phyloP scores from a whole-genome alignment of 108 stramenopile species.

The Cyclotella cryptica region DNA sequence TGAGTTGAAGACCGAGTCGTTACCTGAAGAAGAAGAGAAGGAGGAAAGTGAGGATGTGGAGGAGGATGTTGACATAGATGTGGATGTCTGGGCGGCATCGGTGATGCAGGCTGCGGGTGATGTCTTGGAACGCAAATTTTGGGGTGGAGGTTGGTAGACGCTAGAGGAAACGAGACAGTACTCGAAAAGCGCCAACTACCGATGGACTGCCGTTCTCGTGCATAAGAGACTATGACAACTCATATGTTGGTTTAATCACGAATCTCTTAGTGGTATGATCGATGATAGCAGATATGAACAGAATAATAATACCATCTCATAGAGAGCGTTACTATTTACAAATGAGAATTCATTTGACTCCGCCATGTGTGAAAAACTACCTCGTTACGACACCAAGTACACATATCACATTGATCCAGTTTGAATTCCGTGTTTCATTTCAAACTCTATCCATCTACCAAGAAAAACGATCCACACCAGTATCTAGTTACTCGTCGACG shows the following conservation, averaged over 20 bases:
- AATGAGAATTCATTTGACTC: no score
- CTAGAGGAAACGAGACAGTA: background rate
- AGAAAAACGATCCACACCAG: background rate
- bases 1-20: constrained; percentile 29
- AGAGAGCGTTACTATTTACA: no score
- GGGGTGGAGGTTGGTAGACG: constrained; percentile 42
- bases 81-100: constrained; percentile 41
- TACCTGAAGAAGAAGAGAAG: constrained; percentile 12
- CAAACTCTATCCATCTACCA: background rate
- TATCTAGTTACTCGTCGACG: background rate
- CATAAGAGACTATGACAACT: no score
- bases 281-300: no score
- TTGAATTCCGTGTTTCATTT: no score
- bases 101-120: constrained; percentile 51
- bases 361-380: no score
- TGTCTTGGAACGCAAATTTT: constrained; percentile 48
- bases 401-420: no score
- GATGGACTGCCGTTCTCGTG: background rate
- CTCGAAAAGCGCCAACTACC: background rate
- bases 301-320: no score
- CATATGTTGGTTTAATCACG: no score
- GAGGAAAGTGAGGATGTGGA: constrained; percentile 16
- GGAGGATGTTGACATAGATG: constrained; percentile 9
- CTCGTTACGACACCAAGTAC: no score
- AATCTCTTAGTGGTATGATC: no score